Conservation (phyloP, 2,329 filamentous ascomycete species). For the Pestalotiopsis sp. region DNA sequence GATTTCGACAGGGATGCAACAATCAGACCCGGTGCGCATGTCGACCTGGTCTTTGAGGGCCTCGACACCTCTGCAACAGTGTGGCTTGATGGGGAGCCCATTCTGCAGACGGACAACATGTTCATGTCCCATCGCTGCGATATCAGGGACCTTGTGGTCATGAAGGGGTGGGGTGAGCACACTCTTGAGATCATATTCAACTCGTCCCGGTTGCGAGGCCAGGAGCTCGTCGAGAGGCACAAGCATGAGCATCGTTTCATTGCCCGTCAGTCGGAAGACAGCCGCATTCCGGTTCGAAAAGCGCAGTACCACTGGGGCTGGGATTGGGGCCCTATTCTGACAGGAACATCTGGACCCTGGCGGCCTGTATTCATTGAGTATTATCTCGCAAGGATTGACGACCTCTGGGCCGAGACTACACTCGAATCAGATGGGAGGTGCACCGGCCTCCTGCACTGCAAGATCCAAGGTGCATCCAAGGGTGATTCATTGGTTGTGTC, state of each 20-base stretch:
- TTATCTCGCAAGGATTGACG: constrained; percentile 59
- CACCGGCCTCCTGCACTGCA: constrained; percentile 37
- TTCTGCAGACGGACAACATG: constrained; percentile 64
- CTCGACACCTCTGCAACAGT: constrained; percentile 66
- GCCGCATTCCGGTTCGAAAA: constrained; percentile 57
- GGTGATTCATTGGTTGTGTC: constrained; percentile 25
- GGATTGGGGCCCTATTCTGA: constrained; percentile 69
- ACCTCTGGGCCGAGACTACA: constrained; percentile 51
- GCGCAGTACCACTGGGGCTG: constrained; percentile 73
- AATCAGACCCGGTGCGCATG: not conserved
- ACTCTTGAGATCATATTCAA: constrained; percentile 58
- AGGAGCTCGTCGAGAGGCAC: constrained; percentile 53
- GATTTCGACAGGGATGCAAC: not conserved
- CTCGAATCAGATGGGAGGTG: constrained; percentile 39
- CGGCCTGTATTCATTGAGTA: constrained; percentile 66
- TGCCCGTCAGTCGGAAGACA: constrained; percentile 48
- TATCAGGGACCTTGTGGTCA: constrained; percentile 43
- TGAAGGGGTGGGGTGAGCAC: constrained; percentile 34
- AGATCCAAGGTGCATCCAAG: constrained; percentile 34
- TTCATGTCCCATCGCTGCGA: constrained; percentile 60
- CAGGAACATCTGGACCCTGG: constrained; percentile 65
- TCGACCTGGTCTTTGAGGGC: constrained; percentile 58
- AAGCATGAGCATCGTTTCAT: constrained; percentile 55
- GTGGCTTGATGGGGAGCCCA: constrained; percentile 51
- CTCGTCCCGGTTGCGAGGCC: constrained; percentile 53